A percentile compares a stretch with the other conserved stretches of the same genome.
Evolutionary conservation across 2,329 filamentous ascomycete genomes (phyloP).

Genomic region (Hymenoscyphus scutula): DNA sequence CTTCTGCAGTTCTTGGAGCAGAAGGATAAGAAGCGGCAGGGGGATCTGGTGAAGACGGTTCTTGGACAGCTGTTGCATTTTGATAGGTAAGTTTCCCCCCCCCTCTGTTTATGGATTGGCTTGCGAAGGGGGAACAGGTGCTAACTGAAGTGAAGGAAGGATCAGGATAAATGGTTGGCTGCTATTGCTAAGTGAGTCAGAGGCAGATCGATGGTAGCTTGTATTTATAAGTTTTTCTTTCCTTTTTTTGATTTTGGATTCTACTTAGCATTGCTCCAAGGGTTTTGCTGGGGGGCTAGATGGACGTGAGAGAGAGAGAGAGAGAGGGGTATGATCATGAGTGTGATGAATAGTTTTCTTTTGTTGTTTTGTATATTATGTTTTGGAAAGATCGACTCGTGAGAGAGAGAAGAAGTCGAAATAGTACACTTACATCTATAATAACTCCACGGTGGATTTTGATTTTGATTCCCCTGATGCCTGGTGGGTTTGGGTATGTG

Average conservation of each 20-base stretch:
- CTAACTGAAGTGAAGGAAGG: slow-evolving; percentile 48
- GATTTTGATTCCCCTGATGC: no score
- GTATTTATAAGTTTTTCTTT: background rate
- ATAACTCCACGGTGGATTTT: no score
- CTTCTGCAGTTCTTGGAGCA: slow-evolving; percentile 79
- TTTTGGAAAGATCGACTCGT: background rate
- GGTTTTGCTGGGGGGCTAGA: no score
- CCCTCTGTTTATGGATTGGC: no score
- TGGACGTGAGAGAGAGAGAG: no score
- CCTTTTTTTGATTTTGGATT: no score
- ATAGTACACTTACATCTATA: no score
- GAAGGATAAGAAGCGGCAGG: slow-evolving; percentile 72
- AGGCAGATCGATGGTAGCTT: background rate
- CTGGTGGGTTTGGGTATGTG: no score
- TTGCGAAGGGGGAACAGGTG: no score
- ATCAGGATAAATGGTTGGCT: slow-evolving; percentile 84
- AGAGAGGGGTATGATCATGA: background rate
- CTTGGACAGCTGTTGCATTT: slow-evolving; percentile 74
- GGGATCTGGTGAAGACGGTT: slow-evolving; percentile 70
- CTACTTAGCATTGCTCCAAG: no score
- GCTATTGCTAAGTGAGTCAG: slow-evolving; percentile 53
- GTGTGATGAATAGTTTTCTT: background rate
- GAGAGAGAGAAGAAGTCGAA: no score
- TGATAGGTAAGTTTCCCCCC: slow-evolving; percentile 64
- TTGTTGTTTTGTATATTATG: background rate